phyloP scores from a whole-genome alignment of 176 grass and related monocot species.

The Ananas comosus region DNA sequence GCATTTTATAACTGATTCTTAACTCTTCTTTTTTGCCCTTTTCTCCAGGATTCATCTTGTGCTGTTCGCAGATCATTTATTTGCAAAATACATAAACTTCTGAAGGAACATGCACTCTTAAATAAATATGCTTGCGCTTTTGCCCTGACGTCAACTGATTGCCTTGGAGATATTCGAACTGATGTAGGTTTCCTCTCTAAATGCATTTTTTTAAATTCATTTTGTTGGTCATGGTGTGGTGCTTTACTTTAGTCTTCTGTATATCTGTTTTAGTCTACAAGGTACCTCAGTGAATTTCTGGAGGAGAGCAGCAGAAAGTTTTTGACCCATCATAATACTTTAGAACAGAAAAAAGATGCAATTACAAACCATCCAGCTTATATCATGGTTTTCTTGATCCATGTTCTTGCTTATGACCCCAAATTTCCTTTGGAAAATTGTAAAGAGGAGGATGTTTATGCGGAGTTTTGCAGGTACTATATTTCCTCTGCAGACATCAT shows the following conservation, averaged over 20 bases:
- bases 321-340: constrained; percentile 30
- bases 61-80: constrained; percentile 65
- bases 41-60: constrained; percentile 63
- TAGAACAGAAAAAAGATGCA: constrained; percentile 28
- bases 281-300: constrained; percentile 61
- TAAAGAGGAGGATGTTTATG: constrained; percentile 45
- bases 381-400: constrained; percentile 77
- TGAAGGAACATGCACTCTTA: constrained; percentile 57
- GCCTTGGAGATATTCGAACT: constrained; percentile 47
- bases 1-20: constrained; percentile 17
- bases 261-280: constrained; percentile 38
- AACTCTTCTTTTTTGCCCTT: constrained; percentile 17
- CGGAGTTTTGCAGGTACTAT: constrained; percentile 57
- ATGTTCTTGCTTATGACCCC: constrained; percentile 54
- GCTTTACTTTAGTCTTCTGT: neutral
- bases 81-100: constrained; percentile 53
- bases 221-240: neutral
- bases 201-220: constrained; percentile 4
- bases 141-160: constrained; percentile 70
- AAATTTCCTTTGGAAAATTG: constrained; percentile 38
- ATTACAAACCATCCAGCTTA: constrained; percentile 59
- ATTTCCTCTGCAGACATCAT: constrained; percentile 5
- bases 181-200: constrained; percentile 46
- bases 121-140: constrained; percentile 89
- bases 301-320: constrained; percentile 42